Base-by-base conservation (phyloP, 2,329 filamentous ascomycete genomes). In the Penicillium sp. region DNA sequence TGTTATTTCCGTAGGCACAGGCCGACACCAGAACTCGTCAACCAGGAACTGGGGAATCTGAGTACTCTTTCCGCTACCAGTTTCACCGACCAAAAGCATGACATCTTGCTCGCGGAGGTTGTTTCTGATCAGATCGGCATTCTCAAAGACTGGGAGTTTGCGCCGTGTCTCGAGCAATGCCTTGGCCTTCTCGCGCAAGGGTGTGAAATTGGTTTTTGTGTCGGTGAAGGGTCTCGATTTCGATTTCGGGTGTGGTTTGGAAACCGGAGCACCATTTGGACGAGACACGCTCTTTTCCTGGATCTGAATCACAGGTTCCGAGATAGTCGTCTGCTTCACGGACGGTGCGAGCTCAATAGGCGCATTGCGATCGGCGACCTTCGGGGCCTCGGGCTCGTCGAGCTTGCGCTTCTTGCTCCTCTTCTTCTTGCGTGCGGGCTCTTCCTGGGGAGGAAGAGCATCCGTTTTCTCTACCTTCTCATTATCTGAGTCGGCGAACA, bases 21-120 rank as follows among this genome's bases (percentile, higher is more conserved):
- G 82, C 50, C 78, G 80, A 71, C 92, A 96, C 92, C 92, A 97
- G 6, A 84, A 75, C 67, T 97, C 89, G 24, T 80, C 77, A 43
- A 88, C 83, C 7, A 99, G 77, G 58, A 96, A 97, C 67, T 97
- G 94, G 0, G 94, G 93, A 0, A 97, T 87, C 73, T 99, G 94
- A 0, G 94, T 99, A 77, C 90, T 95, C 76, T 99, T 99, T 69
- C 94, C 94, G 13, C 90, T 96, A 70, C 94, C 94, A 0, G 94
- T 99, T 72, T 97, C 93, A 76, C 93, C 93, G 2, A 94, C 88
- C 13, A 99, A 77, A 0, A 99, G 81, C 48, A 99, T 82, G 1
- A 96, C 84, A 65, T 95, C 84, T 57, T 84, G 86, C 32, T 83
- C 75, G 11, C 78, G 77, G 6, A 96, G 75, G 2, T 83, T 79